Evolutionary conservation across 2,329 filamentous ascomycete genomes (phyloP).

Genomic region (Fusarium transvaalense): DNA sequence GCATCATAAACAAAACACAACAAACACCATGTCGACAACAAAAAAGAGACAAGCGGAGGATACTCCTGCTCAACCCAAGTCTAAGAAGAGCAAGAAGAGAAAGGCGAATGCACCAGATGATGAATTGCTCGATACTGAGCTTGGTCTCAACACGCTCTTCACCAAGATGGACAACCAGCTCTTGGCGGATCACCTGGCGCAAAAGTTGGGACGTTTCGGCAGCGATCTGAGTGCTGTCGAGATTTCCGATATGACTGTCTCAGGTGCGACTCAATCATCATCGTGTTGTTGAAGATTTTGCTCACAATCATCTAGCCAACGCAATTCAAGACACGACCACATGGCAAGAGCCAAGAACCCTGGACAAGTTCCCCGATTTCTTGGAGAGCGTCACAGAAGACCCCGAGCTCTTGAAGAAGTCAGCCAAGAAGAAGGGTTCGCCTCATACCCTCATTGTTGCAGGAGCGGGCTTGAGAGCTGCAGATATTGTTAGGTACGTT

Average conservation of each 20-base stretch:
- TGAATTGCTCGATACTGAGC: slow-evolving; percentile 72
- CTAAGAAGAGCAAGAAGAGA: slow-evolving; percentile 65
- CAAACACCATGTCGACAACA: slow-evolving; percentile 55
- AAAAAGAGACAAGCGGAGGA: slow-evolving; percentile 70
- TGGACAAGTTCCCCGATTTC: slow-evolving; percentile 82
- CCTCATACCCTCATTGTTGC: slow-evolving; percentile 93
- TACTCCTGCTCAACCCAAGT: slow-evolving; percentile 54
- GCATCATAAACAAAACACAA: slow-evolving; percentile 14
- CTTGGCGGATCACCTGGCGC: slow-evolving; percentile 86
- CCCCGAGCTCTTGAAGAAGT: slow-evolving; percentile 69
- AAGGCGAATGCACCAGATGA: slow-evolving; percentile 70
- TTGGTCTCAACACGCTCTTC: slow-evolving; percentile 83
- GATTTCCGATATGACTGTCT: slow-evolving; percentile 82
- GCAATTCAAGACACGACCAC: slow-evolving; percentile 84
- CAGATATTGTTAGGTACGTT: slow-evolving; percentile 79
- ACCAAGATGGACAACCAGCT: slow-evolving; percentile 85
- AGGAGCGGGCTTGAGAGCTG: slow-evolving; percentile 84
- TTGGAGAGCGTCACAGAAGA: slow-evolving; percentile 75
- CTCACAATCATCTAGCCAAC: slow-evolving; percentile 64
- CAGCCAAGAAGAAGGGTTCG: slow-evolving; percentile 76
- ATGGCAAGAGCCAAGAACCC: slow-evolving; percentile 74
- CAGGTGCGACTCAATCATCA: slow-evolving; percentile 65
- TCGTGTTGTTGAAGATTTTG: background rate
- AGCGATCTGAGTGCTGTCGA: slow-evolving; percentile 86
- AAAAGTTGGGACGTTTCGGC: slow-evolving; percentile 82